Percentiles rank a stretch among this genome's conserved stretches.
Evolutionary conservation across 441 rosid genomes (phyloP).

Genomic region (Oxalis stricta): DNA sequence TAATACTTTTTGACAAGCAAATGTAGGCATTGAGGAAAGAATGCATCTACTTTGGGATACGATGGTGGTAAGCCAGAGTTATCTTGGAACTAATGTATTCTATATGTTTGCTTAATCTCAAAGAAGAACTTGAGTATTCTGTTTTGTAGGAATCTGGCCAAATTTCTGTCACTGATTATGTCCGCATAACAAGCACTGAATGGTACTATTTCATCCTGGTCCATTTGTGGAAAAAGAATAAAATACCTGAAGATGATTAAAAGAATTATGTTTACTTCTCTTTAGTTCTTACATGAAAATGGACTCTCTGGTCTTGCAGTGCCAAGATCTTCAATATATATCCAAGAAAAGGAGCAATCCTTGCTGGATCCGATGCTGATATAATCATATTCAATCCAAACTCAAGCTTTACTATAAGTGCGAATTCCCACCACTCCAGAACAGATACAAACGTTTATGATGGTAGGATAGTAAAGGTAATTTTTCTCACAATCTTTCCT

Average conservation of each 20-base stretch:
- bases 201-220: slow-evolving; percentile 35
- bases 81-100: too few relatives aligned
- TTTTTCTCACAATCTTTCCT: too few relatives aligned
- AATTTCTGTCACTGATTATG: slow-evolving; percentile 69
- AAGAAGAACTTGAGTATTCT: too few relatives aligned
- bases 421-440: slow-evolving; percentile 69
- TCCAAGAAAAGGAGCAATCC: slow-evolving; percentile 87
- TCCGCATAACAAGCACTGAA: slow-evolving; percentile 71
- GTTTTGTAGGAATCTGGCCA: slow-evolving; percentile 75
- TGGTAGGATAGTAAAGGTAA: slow-evolving; percentile 69
- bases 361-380: slow-evolving; percentile 85
- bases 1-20: slow-evolving; percentile 7
- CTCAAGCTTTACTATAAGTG: slow-evolving; percentile 55
- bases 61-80: slow-evolving; percentile 85
- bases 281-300: too few relatives aligned
- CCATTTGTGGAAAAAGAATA: neutral
- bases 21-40: slow-evolving; percentile 83
- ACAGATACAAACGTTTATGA: slow-evolving; percentile 73
- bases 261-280: neutral
- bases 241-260: neutral
- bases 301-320: slow-evolving; percentile 41
- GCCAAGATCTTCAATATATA: slow-evolving; percentile 83
- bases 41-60: slow-evolving; percentile 96
- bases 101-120: too few relatives aligned
- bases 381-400: slow-evolving; percentile 80